These are phyloP conservation scores for Geranium brycei DNA, from an alignment of 345 rosid genomes.

Conservation along the genomic window DNA sequence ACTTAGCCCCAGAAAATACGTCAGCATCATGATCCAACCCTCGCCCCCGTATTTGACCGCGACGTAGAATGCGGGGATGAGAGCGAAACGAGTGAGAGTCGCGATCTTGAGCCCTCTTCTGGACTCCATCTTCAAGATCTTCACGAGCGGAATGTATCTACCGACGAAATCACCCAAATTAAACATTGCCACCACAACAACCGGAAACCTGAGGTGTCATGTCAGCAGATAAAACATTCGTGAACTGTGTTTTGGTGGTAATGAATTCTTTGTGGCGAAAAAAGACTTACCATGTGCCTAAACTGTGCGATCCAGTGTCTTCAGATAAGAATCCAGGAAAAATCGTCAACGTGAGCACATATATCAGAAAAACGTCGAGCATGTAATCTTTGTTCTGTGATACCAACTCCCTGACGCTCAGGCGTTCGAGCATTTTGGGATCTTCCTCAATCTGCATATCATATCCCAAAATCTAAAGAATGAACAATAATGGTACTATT, in stretches of 20 bases:
- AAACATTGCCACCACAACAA: constrained; percentile 59
- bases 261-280: background rate
- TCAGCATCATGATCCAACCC: constrained; percentile 79
- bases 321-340: constrained; percentile 83
- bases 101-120: constrained; percentile 38
- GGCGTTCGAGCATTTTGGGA: constrained; percentile 20
- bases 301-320: constrained; percentile 58
- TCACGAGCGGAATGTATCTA: constrained; percentile 44
- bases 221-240: background rate
- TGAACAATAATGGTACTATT: too few species aligned
- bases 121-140: constrained; percentile 36
- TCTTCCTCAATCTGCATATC: constrained; percentile 21
- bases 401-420: constrained; percentile 41
- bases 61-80: constrained; percentile 68
- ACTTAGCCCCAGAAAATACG: constrained; percentile 57
- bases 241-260: background rate
- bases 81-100: constrained; percentile 34
- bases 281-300: constrained; percentile 47
- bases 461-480: too few species aligned
- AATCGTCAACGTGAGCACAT: constrained; percentile 51
- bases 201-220: constrained; percentile 46
- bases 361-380: constrained; percentile 45
- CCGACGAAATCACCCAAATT: constrained; percentile 54
- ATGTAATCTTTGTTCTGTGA: constrained; percentile 47
- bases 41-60: constrained; percentile 63